These are phyloP conservation scores for Mycena metata DNA, from an alignment of 768 basidiomycete genomes.

Conservation along the genomic window DNA sequence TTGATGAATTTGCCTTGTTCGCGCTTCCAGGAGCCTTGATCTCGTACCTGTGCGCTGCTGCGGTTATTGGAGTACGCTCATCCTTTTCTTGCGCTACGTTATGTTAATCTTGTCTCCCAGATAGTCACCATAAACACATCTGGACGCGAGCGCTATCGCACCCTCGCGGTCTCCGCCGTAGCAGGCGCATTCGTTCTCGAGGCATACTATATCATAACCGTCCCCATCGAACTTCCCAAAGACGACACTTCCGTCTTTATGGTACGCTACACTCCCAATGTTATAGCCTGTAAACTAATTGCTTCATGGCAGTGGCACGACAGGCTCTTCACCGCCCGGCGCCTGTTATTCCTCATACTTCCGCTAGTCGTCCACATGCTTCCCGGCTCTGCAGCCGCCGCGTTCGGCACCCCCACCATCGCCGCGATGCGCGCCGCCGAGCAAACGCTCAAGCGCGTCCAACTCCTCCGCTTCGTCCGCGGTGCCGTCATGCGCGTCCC, in stretches of 20 bases:
- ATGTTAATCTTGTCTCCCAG: conserved; percentile 20
- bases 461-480: conserved; percentile 68
- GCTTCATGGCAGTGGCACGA: conserved; percentile 72
- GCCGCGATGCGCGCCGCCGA: conserved; percentile 43
- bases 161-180: conserved; percentile 61
- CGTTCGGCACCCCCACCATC: conserved; percentile 46
- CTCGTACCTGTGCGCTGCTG: conserved; percentile 70
- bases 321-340: conserved; percentile 65
- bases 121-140: conserved; percentile 58
- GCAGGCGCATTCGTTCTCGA: conserved; percentile 53
- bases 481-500: conserved; percentile 70
- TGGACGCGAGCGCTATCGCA: conserved; percentile 60
- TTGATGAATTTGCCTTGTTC: conserved; percentile 71
- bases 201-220: conserved; percentile 64
- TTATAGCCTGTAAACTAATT: conserved; percentile 2
- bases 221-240: conserved; percentile 60
- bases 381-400: conserved; percentile 50
- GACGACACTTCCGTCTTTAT: conserved; percentile 52
- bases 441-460: conserved; percentile 58
- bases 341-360: conserved; percentile 68
- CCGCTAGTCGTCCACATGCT: conserved; percentile 65
- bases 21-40: conserved; percentile 67
- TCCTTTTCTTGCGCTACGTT: not conserved
- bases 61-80: conserved; percentile 61
- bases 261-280: conserved; percentile 46